Conservation (phyloP, 495 filamentous ascomycete species). For the Podospora sp. region DNA sequence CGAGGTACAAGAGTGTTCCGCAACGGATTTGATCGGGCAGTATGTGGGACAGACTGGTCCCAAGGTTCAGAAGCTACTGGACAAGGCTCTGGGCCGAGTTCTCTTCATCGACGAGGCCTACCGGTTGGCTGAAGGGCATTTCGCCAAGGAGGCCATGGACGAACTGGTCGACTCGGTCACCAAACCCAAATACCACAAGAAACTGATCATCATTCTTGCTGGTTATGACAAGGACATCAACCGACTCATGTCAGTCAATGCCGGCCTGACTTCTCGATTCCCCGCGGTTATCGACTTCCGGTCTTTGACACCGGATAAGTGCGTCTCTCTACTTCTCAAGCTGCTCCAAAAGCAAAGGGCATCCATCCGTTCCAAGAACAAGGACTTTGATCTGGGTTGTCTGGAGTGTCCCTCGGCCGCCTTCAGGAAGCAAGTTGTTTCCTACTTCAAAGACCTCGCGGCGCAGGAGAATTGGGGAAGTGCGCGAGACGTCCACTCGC, state of each 20-base stretch:
- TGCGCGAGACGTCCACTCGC: conserved; percentile 63
- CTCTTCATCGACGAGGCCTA: conserved; percentile 74
- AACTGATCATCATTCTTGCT: conserved; percentile 73
- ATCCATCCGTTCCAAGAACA: conserved; percentile 30
- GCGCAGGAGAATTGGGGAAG: conserved; percentile 64
- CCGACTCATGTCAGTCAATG: conserved; percentile 63
- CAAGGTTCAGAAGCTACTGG: conserved; percentile 61
- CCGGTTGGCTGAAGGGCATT: conserved; percentile 58
- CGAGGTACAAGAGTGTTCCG: conserved; percentile 62
- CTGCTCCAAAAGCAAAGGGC: conserved; percentile 26
- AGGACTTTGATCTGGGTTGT: conserved; percentile 41
- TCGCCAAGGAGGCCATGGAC: conserved; percentile 71
- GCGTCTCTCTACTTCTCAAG: conserved; percentile 45
- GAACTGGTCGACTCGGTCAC: conserved; percentile 72
- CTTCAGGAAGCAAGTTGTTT: conserved; percentile 29
- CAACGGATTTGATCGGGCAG: conserved; percentile 63
- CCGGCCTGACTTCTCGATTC: conserved; percentile 63
- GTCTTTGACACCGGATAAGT: conserved; percentile 45
- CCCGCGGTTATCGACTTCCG: conserved; percentile 59
- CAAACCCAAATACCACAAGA: conserved; percentile 62
- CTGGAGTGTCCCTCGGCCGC: conserved; percentile 34
- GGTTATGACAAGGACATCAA: conserved; percentile 76
- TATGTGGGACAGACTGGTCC: conserved; percentile 66
- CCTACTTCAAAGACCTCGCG: conserved; percentile 48
- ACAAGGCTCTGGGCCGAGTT: conserved; percentile 62